Evolutionary conservation across 345 rosid species (phyloP).

Genomic region (Sonneratia caseolaris): DNA sequence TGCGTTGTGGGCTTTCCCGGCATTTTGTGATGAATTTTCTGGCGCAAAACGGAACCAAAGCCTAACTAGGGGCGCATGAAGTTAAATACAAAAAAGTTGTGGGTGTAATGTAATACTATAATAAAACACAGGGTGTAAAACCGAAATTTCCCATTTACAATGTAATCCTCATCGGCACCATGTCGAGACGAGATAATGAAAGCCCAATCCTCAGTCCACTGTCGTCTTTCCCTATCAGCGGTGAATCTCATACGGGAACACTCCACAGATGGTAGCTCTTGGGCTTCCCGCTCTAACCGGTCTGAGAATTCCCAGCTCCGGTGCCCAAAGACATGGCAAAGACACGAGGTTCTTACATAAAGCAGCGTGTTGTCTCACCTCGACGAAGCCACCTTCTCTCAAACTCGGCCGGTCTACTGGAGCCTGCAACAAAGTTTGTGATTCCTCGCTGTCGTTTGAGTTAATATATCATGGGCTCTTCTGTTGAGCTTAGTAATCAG

Average conservation of each 20-base stretch:
- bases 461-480: not conserved
- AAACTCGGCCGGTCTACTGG: constrained; percentile 9
- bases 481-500: not conserved
- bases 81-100: not conserved
- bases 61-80: not conserved
- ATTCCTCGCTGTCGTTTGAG: not conserved
- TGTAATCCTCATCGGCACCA: not conserved
- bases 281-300: constrained; percentile 30
- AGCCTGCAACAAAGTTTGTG: constrained; percentile 8
- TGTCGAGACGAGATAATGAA: not conserved
- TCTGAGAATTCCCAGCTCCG: constrained; percentile 11
- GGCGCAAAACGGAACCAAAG: not conserved
- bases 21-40: too few relatives aligned
- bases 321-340: constrained; percentile 6
- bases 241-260: not conserved
- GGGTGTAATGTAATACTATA: not conserved
- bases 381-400: constrained; percentile 11
- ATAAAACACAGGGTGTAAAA: not conserved
- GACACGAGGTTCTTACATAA: constrained; percentile 5
- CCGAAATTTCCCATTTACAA: not conserved
- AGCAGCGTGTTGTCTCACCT: constrained; percentile 10
- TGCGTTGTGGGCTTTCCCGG: too few relatives aligned
- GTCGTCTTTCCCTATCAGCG: not conserved
- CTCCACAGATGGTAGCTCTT: constrained; percentile 26
- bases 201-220: not conserved